A percentile compares a stretch with the other conserved stretches of the same genome.
phyloP scores from a whole-genome alignment of 1,139 yeast species.

The Candida buenavistaensis region DNA sequence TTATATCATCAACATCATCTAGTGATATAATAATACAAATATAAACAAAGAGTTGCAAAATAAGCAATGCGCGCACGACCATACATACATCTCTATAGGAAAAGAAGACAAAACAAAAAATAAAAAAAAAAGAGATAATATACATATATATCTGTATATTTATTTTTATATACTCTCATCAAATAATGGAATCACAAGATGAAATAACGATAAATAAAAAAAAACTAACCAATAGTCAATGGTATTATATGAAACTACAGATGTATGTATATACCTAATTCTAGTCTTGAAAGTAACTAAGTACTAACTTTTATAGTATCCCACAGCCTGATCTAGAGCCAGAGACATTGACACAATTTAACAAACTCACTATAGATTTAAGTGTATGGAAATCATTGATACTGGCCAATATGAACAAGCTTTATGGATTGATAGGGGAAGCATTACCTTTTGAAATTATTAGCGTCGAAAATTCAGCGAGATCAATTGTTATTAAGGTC shows the following conservation, averaged over 20 bases:
- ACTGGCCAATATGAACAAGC: slow-evolving; percentile 23
- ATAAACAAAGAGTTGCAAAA: slow-evolving; percentile 3
- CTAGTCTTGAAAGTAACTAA: not conserved
- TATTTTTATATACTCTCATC: too few species aligned
- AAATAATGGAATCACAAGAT: not conserved
- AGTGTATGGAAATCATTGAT: slow-evolving; percentile 36
- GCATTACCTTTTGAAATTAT: slow-evolving; percentile 30
- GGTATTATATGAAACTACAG: slow-evolving; percentile 11
- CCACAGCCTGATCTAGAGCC: not conserved
- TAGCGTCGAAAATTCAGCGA: slow-evolving; percentile 16
- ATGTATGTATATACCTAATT: slow-evolving; percentile 12
- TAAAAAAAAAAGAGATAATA: too few species aligned
- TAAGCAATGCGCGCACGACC: too few species aligned
- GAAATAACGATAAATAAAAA: not conserved
- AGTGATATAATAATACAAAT: slow-evolving; percentile 14
- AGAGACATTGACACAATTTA: not conserved
- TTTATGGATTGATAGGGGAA: slow-evolving; percentile 41
- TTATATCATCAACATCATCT: slow-evolving; percentile 9
- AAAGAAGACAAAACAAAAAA: too few species aligned
- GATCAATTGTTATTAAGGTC: slow-evolving; percentile 22
- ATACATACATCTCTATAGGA: too few species aligned
- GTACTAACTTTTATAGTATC: not conserved
- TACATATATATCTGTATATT: too few species aligned
- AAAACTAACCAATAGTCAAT: slow-evolving; percentile 2
- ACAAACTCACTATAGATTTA: slow-evolving; percentile 19